Evolutionary conservation across 495 filamentous ascomycete species (phyloP).

Genomic region (Cercophora scortea): DNA sequence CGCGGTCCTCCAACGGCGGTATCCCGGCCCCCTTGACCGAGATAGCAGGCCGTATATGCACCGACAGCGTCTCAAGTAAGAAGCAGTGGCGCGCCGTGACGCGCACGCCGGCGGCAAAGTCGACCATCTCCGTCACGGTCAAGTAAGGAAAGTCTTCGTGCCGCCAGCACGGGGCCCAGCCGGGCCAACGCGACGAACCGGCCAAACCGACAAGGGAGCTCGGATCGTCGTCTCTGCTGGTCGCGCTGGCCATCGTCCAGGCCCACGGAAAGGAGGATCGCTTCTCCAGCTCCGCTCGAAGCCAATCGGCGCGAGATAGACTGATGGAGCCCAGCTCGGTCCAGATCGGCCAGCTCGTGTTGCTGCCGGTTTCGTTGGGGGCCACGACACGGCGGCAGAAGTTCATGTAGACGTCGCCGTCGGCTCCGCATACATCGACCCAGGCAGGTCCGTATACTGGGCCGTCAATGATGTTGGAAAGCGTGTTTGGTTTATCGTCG

Average conservation of each 20-base stretch:
- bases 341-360: neutral
- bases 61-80: conserved; percentile 31
- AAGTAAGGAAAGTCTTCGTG: conserved; percentile 48
- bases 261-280: neutral
- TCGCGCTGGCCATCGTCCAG: neutral
- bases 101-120: conserved; percentile 44
- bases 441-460: conserved; percentile 44
- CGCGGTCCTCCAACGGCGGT: neutral
- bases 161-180: conserved; percentile 44
- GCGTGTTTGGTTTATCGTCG: neutral
- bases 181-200: neutral
- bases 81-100: conserved; percentile 49
- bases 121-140: conserved; percentile 48
- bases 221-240: neutral
- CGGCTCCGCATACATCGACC: conserved; percentile 39
- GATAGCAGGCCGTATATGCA: conserved; percentile 18
- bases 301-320: neutral
- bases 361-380: neutral
- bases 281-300: neutral
- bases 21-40: conserved; percentile 7
- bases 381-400: conserved; percentile 28
- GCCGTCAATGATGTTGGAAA: conserved; percentile 9
- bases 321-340: neutral
- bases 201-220: neutral
- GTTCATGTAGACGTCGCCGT: conserved; percentile 38